A percentile compares a stretch with the other conserved stretches of the same genome.
Evolutionary conservation across 257 asterid genomes (phyloP).

Genomic region (Plantago elongata): DNA sequence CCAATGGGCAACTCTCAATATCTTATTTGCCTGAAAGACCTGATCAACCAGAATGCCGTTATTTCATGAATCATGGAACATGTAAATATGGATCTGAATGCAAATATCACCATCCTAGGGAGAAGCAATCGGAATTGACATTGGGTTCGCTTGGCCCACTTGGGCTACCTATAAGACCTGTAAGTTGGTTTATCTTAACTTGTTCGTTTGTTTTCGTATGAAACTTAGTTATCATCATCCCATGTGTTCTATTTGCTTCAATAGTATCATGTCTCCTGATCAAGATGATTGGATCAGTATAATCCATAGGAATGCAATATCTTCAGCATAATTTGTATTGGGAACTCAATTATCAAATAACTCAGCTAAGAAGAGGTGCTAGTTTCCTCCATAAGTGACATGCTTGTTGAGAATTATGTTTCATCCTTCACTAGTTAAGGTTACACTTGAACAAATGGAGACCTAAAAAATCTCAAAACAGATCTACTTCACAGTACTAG

Average conservation of each 20-base stretch:
- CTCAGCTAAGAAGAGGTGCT: too few species aligned
- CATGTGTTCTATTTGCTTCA: not conserved
- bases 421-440: too few species aligned
- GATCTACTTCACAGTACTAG: too few species aligned
- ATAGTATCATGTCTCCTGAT: too few species aligned
- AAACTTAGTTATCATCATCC: not conserved
- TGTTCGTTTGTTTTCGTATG: conserved; percentile 1
- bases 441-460: too few species aligned
- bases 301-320: too few species aligned
- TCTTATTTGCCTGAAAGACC: conserved; percentile 62
- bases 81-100: conserved; percentile 64
- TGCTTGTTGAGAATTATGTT: too few species aligned
- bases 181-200: conserved; percentile 33
- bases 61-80: conserved; percentile 52
- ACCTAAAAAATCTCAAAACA: too few species aligned
- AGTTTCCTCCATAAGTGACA: too few species aligned
- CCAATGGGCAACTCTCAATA: conserved; percentile 37
- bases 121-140: conserved; percentile 33
- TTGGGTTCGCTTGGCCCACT: conserved; percentile 49
- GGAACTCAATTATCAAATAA: too few species aligned
- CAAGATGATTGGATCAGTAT: too few species aligned
- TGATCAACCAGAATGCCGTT: conserved; percentile 66
- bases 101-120: conserved; percentile 68
- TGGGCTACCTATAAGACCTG: conserved; percentile 67
- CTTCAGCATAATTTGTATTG: too few species aligned